phyloP scores from a whole-genome alignment of 345 rosid species.

The Limnanthes douglasii region DNA sequence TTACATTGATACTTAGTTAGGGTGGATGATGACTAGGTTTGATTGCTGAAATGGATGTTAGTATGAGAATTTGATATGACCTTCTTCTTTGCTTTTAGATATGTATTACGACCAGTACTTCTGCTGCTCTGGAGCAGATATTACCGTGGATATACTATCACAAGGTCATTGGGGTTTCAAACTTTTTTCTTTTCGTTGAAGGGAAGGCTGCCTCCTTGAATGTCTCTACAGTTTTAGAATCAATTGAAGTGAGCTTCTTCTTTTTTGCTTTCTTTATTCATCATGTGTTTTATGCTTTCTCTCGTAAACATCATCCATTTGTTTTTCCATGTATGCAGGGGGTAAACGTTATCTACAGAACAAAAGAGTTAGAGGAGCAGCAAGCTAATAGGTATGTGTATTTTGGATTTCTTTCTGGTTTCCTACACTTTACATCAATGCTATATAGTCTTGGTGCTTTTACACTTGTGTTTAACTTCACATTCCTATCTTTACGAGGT shows the following conservation, averaged over 20 bases:
- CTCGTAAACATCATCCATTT: slow-evolving; percentile 1
- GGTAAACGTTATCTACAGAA: slow-evolving; percentile 62
- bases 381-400: slow-evolving; percentile 64
- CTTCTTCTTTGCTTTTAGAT: slow-evolving; percentile 24
- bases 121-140: slow-evolving; percentile 83
- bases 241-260: slow-evolving; percentile 32
- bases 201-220: slow-evolving; percentile 76
- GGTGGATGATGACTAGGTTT: background rate
- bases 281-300: slow-evolving; percentile 1
- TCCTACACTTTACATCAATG: background rate
- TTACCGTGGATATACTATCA: slow-evolving; percentile 86
- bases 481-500: slow-evolving; percentile 7
- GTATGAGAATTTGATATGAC: background rate
- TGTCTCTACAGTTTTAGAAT: slow-evolving; percentile 60
- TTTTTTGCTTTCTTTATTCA: slow-evolving; percentile 3
- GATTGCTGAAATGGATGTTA: background rate
- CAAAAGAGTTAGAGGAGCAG: slow-evolving; percentile 72
- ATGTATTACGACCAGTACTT: slow-evolving; percentile 77
- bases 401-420: background rate
- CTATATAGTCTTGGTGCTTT: too few species aligned
- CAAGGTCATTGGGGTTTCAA: slow-evolving; percentile 82
- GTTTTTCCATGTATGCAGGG: slow-evolving; percentile 33
- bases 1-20: background rate
- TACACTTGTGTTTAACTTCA: too few species aligned
- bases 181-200: slow-evolving; percentile 79